phyloP scores from a whole-genome alignment of 2,329 filamentous ascomycete species.

The Berkeleyomyces rouxiae region DNA sequence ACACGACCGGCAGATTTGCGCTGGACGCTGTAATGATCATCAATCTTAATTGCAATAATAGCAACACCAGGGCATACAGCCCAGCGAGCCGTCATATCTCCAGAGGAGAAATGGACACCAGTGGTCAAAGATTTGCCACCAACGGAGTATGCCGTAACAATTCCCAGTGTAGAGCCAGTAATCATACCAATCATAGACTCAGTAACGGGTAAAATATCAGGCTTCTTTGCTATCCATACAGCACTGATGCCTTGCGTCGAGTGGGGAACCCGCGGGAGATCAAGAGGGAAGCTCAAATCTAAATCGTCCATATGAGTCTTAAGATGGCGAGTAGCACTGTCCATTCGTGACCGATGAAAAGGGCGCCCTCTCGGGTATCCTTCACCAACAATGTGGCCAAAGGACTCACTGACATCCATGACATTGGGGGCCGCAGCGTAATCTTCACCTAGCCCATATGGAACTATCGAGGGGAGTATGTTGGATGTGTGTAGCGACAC shows the following conservation, averaged over 20 bases:
- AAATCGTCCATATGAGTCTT: not conserved
- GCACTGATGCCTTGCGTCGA: constrained; percentile 56
- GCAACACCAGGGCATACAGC: constrained; percentile 83
- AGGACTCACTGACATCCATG: constrained; percentile 78
- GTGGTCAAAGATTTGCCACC: constrained; percentile 30
- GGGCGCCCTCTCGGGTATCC: constrained; percentile 68
- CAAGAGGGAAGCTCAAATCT: not conserved
- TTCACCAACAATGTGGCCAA: constrained; percentile 71
- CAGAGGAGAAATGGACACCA: constrained; percentile 45
- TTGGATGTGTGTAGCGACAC: constrained; percentile 58
- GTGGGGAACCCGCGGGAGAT: constrained; percentile 47
- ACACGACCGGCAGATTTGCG: constrained; percentile 54
- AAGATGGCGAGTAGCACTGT: not conserved
- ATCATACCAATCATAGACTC: constrained; percentile 68
- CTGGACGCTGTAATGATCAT: constrained; percentile 61
- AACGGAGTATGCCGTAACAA: constrained; percentile 68
- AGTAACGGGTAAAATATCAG: constrained; percentile 52
- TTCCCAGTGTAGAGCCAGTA: constrained; percentile 65
- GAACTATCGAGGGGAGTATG: constrained; percentile 59
- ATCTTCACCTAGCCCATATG: constrained; percentile 64
- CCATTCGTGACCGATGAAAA: constrained; percentile 43
- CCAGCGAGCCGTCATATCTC: constrained; percentile 78
- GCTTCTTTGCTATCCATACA: constrained; percentile 81
- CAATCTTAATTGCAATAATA: constrained; percentile 66
- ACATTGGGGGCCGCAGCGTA: constrained; percentile 65